phyloP scores from a whole-genome alignment of 1,284 basidiomycete species.

The Leccinum angustisporum region DNA sequence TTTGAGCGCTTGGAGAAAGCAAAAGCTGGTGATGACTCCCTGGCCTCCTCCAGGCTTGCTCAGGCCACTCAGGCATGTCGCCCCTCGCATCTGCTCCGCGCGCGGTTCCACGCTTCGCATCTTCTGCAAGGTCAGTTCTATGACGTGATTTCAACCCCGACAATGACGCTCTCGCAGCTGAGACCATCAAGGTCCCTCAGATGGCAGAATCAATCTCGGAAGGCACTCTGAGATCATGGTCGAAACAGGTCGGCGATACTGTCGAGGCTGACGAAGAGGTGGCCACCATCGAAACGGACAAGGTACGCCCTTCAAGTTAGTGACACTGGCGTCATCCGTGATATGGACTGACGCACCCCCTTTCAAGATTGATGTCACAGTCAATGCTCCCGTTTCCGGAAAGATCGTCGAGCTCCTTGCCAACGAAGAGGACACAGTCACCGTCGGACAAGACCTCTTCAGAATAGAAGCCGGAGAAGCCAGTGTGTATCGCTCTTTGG shows the following conservation, averaged over 20 bases:
- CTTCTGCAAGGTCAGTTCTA: constrained; percentile 60
- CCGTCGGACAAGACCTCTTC: constrained; percentile 94
- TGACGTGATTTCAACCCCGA: constrained; percentile 12
- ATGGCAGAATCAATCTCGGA: constrained; percentile 99
- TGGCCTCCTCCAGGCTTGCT: constrained; percentile 1
- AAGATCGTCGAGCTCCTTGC: constrained; percentile 88
- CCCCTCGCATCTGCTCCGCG: constrained; percentile 47
- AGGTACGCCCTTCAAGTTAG: constrained; percentile 62
- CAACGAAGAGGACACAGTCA: constrained; percentile 91
- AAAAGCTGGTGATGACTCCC: constrained; percentile 47
- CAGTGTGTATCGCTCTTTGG: constrained; percentile 40
- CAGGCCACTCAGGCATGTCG: constrained; percentile 39
- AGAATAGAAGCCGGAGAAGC: constrained; percentile 85
- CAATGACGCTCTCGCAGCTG: constrained; percentile 45
- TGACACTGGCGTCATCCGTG: not conserved
- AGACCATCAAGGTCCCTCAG: constrained; percentile 95
- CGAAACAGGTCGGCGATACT: constrained; percentile 90
- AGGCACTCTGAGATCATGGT: constrained; percentile 95
- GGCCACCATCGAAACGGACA: constrained; percentile 98
- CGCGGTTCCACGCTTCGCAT: constrained; percentile 68
- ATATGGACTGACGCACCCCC: constrained; percentile 8
- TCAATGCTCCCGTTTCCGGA: constrained; percentile 90
- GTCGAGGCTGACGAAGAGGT: constrained; percentile 95
- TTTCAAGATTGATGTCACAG: constrained; percentile 90
- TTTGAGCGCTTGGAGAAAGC: constrained; percentile 45